Conservation (phyloP, 805 yeast species). For the Saccharomycopsis sp. region DNA sequence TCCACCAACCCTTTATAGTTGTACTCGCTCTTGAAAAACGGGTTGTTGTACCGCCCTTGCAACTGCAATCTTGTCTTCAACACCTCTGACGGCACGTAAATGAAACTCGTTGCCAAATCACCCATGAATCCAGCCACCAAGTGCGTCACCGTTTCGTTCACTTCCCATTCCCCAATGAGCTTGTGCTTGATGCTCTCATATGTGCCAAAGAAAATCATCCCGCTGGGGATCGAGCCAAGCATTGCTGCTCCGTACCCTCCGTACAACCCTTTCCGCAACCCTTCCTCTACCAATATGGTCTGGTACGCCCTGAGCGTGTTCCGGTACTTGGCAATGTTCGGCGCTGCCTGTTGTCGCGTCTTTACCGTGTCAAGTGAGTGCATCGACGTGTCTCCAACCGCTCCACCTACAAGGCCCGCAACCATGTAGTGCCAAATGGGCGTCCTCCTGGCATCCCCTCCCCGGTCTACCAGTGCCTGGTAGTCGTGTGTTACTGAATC, state of each 20-base stretch:
- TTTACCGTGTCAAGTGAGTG: slow-evolving; percentile 95
- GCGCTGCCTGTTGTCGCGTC: slow-evolving; percentile 95
- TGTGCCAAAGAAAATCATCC: slow-evolving; percentile 88
- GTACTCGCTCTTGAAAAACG: slow-evolving; percentile 71
- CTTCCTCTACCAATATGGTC: slow-evolving; percentile 78
- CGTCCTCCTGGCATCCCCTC: no score
- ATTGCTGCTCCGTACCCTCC: slow-evolving; percentile 91
- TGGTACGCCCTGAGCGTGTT: slow-evolving; percentile 68
- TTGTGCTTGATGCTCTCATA: slow-evolving; percentile 74
- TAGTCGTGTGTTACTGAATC: no score
- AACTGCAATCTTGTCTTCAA: slow-evolving; percentile 86
- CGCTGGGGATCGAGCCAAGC: slow-evolving; percentile 87
- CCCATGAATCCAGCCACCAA: slow-evolving; percentile 87
- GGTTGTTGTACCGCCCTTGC: slow-evolving; percentile 82
- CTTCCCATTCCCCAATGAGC: slow-evolving; percentile 50
- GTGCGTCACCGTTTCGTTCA: slow-evolving; percentile 75
- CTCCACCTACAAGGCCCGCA: slow-evolving; percentile 95
- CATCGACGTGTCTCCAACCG: slow-evolving; percentile 86
- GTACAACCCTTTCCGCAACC: slow-evolving; percentile 73
- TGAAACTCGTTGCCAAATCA: slow-evolving; percentile 78
- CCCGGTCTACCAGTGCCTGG: no score
- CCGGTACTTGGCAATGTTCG: slow-evolving; percentile 53
- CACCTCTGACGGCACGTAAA: slow-evolving; percentile 94
- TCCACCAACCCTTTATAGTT: slow-evolving; percentile 69
- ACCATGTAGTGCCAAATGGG: slow-evolving; percentile 32